These are phyloP conservation scores for Exophiala xenobiotica DNA, from an alignment of 2,329 filamentous ascomycete species.

Conservation along the genomic window DNA sequence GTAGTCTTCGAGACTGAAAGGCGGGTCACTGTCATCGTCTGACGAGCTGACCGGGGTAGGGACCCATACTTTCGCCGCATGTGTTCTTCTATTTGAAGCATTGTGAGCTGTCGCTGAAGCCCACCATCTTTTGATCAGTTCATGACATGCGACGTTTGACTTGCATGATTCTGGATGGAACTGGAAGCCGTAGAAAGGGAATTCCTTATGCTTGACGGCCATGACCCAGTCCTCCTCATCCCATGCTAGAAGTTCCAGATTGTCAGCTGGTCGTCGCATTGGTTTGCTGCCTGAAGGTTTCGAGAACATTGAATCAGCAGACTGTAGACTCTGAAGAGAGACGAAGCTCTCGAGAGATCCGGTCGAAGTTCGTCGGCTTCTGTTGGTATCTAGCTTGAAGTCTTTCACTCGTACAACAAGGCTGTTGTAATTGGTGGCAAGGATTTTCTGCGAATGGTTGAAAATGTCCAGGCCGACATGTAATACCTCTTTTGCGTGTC, in stretches of 20 bases:
- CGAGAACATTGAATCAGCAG: slow-evolving; percentile 4
- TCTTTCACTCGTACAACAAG: slow-evolving; percentile 21
- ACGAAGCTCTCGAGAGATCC: slow-evolving; percentile 16
- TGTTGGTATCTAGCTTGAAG: background rate
- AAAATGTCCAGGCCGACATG: slow-evolving; percentile 67
- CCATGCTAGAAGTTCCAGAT: slow-evolving; percentile 62
- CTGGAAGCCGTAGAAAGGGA: slow-evolving; percentile 83
- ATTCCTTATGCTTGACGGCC: slow-evolving; percentile 65
- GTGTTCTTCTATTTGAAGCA: slow-evolving; percentile 6
- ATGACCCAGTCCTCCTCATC: slow-evolving; percentile 64
- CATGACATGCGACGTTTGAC: slow-evolving; percentile 60
- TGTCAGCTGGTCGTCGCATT: slow-evolving; percentile 32
- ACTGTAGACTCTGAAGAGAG: slow-evolving; percentile 20
- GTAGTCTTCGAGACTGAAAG: too few species aligned
- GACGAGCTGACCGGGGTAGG: too few species aligned
- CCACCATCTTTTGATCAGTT: slow-evolving; percentile 76
- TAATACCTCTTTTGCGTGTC: slow-evolving; percentile 69
- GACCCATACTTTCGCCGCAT: too few species aligned
- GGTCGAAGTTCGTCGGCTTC: slow-evolving; percentile 21
- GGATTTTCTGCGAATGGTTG: slow-evolving; percentile 56
- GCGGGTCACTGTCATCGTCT: too few species aligned
- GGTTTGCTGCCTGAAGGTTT: slow-evolving; percentile 33
- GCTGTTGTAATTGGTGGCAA: slow-evolving; percentile 64
- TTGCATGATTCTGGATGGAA: slow-evolving; percentile 93
- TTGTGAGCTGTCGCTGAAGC: slow-evolving; percentile 63